A percentile compares a stretch with the other conserved stretches of the same genome.
phyloP scores from a whole-genome alignment of 1,284 basidiomycete species.

The Meripilus lineatus region DNA sequence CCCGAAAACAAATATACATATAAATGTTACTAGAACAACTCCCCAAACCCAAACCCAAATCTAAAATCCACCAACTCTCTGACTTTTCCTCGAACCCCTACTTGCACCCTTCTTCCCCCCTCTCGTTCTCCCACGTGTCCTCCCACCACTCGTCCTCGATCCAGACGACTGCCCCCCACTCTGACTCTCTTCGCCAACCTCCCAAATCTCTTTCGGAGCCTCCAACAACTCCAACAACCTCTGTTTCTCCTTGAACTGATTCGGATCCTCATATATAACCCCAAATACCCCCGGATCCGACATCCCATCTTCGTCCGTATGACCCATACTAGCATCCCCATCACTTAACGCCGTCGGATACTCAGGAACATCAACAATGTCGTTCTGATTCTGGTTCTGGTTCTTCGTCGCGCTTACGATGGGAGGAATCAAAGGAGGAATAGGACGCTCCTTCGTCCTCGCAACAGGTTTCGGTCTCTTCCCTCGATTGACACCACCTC shows the following conservation, averaged over 20 bases:
- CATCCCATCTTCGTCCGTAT: slow-evolving; percentile 23
- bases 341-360: slow-evolving; percentile 9
- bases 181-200: not conserved
- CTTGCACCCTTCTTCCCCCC: not conserved
- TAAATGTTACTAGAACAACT: too few species aligned
- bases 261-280: slow-evolving; percentile 67
- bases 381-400: slow-evolving; percentile 12
- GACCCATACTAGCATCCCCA: not conserved
- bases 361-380: too few species aligned
- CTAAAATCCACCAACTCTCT: not conserved
- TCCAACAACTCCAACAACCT: slow-evolving; percentile 38
- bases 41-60: too few species aligned
- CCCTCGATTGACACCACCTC: slow-evolving; percentile 29
- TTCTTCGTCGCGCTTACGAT: not conserved
- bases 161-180: not conserved
- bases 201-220: not conserved
- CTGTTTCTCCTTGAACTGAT: slow-evolving; percentile 50
- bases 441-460: not conserved
- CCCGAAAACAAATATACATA: too few species aligned
- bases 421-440: not conserved
- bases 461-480: not conserved
- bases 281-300: slow-evolving; percentile 31
- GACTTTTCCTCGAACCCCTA: too few species aligned
- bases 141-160: not conserved
- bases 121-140: not conserved